These are phyloP conservation scores for Aphanomyces euteiches DNA, from an alignment of 352 stramenopile genomes.

Conservation along the genomic window DNA sequence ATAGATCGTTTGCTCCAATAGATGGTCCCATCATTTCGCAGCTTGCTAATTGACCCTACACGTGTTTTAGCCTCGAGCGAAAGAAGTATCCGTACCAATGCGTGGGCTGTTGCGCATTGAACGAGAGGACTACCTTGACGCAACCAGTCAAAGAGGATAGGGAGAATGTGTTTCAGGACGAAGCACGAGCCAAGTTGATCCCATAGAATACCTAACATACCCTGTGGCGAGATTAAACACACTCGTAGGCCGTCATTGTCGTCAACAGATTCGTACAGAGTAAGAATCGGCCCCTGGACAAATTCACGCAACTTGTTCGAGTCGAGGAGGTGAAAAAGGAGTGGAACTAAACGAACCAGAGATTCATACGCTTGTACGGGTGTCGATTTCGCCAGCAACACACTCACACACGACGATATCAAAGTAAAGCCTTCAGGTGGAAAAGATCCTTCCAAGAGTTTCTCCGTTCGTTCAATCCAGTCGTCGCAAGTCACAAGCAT, in stretches of 20 bases:
- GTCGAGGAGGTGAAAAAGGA: constrained; percentile 47
- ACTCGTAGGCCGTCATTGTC: constrained; percentile 39
- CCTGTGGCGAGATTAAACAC: constrained; percentile 48
- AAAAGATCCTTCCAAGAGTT: constrained; percentile 18
- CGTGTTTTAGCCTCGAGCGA: constrained; percentile 44
- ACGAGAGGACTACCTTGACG: constrained; percentile 29
- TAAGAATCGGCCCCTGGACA: constrained; percentile 42
- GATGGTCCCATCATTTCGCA: constrained; percentile 50
- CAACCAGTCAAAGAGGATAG: constrained; percentile 67
- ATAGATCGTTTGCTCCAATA: constrained; percentile 56
- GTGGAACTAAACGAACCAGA: constrained; percentile 21
- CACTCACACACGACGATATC: neutral
- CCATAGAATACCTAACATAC: constrained; percentile 43
- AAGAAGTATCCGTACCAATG: constrained; percentile 31
- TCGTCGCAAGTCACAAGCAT: constrained; percentile 22
- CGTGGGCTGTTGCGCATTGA: constrained; percentile 21
- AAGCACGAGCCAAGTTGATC: constrained; percentile 45
- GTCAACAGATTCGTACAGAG: constrained; percentile 54
- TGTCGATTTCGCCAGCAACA: neutral
- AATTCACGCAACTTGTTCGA: constrained; percentile 37
- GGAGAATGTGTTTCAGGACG: constrained; percentile 55
- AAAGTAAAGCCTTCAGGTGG: neutral
- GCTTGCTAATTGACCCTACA: constrained; percentile 50
- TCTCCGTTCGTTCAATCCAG: constrained; percentile 30
- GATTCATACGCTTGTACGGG: neutral